phyloP scores from a whole-genome alignment of 179 eudicot genomes.

The Camellia oleifera region DNA sequence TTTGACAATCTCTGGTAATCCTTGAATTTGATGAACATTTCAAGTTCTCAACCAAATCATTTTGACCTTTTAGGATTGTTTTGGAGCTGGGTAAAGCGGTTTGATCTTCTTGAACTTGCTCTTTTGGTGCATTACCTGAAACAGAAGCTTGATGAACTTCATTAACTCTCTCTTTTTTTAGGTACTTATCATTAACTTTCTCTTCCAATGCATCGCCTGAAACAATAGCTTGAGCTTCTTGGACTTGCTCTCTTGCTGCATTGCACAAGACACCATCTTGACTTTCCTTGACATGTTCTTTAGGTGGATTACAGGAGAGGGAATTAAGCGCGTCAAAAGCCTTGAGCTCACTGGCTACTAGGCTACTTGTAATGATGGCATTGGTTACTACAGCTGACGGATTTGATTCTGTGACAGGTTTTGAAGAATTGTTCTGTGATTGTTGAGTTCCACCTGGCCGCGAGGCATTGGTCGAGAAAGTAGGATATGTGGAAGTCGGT shows the following conservation, averaged over 20 bases:
- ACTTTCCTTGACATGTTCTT: conserved; percentile 26
- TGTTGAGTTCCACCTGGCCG: conserved; percentile 30
- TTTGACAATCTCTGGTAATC: not conserved
- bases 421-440: conserved; percentile 24
- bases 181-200: conserved; percentile 2
- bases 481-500: conserved; percentile 26
- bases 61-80: conserved; percentile 2
- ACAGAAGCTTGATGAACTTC: conserved; percentile 13
- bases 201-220: conserved; percentile 18
- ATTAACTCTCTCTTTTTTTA: conserved; percentile 11
- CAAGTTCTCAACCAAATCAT: conserved; percentile 15
- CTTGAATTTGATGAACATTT: conserved; percentile 15
- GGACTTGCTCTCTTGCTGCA: conserved; percentile 12
- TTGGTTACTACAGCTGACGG: conserved; percentile 16
- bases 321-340: conserved; percentile 3
- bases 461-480: conserved; percentile 24
- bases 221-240: conserved; percentile 19
- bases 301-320: conserved; percentile 8
- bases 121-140: conserved; percentile 5
- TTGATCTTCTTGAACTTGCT: conserved; percentile 15
- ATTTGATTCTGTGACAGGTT: conserved; percentile 18
- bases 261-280: conserved; percentile 11
- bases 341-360: not conserved
- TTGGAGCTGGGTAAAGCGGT: conserved; percentile 18
- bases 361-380: not conserved